Evolutionary conservation across 1,139 yeast species (phyloP), one percentile per base, ranked within the genome.

Genomic region (Kluyveromyces sp.): DNA sequence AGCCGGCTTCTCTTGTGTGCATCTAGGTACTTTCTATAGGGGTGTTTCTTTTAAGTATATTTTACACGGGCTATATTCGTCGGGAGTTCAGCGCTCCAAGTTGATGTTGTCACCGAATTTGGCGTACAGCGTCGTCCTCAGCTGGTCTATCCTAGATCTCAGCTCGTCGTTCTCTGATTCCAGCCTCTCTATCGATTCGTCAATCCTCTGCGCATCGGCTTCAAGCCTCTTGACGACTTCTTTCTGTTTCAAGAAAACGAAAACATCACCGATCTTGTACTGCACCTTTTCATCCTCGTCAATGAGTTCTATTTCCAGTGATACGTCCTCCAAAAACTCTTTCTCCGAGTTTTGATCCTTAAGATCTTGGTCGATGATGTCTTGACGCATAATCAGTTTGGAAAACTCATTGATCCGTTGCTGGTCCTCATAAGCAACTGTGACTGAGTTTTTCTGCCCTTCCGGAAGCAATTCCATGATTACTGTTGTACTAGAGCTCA

Each of bases 61-160:
- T 4, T 16, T 16, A 33, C 20, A n/a, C 22, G 16, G 33, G 13
- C 30, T 39, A 33, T 38, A 11, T 35, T 16, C 12, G 13, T 33
- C 12, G 29, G 17, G 8, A 9, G 34, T 11, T 52, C 46, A 67
- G 53, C 72, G 70, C 57, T 92, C 98, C 41, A 92, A 70, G 61
- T 89, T 89, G 60, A 92, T 92, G 49, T 88, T 81, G 53, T 78
- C 78, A 32, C 98, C 98, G 61, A 92, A 92, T 63, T 86, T 88
- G 15, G 87, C 86, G 59, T 92, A 92, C 47, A 92, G 69, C n/a
- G 70, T 71, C 29, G 76, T 73, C 67, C 89, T 92, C 54, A 89
- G 73, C 31, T 64, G 73, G 8, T 63, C 64, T 65, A 89, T 72
- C 49, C 75, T 69, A 3, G 68, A 71, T 47, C 79, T 81, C 34